phyloP scores from a whole-genome alignment of 306 rosid genomes.

The Corylus americana region DNA sequence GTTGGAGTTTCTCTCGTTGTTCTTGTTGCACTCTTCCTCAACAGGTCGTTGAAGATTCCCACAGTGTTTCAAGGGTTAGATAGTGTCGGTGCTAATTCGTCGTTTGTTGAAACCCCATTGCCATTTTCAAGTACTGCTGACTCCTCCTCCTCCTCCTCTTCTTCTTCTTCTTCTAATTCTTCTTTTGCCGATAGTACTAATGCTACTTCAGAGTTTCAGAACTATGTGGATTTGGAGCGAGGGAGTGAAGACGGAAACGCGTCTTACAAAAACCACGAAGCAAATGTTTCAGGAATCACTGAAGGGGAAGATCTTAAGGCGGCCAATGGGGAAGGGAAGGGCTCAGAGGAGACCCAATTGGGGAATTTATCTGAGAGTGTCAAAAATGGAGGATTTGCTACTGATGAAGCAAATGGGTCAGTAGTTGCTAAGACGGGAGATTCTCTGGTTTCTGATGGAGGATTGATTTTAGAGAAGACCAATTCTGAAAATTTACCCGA shows the following conservation, averaged over 20 bases:
- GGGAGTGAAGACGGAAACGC: constrained; percentile 13
- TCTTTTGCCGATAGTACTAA: constrained; percentile 2
- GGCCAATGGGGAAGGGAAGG: constrained; percentile 1
- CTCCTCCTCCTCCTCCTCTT: constrained; percentile 5
- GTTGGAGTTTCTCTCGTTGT: constrained; percentile 53
- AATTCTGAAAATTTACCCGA: constrained; percentile 17
- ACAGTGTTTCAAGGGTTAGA: constrained; percentile 45
- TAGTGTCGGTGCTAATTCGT: constrained; percentile 28
- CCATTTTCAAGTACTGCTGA: constrained; percentile 32
- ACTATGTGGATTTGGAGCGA: constrained; percentile 6
- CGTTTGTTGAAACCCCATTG: constrained; percentile 40
- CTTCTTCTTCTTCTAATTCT: constrained; percentile 10
- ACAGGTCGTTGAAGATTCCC: constrained; percentile 36
- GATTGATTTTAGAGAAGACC: not conserved
- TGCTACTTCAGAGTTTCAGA: constrained; percentile 17
- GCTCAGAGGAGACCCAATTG: constrained; percentile 25
- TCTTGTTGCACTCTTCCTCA: constrained; percentile 43
- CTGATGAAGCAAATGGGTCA: constrained; percentile 20
- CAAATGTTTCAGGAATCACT: constrained; percentile 23
- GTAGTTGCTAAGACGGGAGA: not conserved
- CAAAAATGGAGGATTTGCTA: constrained; percentile 36
- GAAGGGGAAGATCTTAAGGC: not conserved
- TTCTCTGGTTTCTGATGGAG: constrained; percentile 6
- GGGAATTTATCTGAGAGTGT: constrained; percentile 24
- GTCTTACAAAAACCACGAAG: constrained; percentile 11